phyloP scores from a whole-genome alignment of 345 rosid species.

The Fremontodendron californicum region DNA sequence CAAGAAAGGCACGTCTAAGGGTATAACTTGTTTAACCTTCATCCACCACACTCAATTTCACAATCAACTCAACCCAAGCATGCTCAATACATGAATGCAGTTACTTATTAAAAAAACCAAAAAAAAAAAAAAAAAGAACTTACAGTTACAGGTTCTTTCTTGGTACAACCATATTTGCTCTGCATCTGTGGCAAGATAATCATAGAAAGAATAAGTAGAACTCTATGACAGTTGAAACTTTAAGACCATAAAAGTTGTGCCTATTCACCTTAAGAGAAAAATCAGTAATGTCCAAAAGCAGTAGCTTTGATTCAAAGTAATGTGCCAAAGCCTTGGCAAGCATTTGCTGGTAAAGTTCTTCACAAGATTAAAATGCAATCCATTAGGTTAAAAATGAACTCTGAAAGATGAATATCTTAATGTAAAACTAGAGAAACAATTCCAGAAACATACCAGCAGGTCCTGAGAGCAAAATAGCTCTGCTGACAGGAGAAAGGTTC shows the following conservation, averaged over 20 bases:
- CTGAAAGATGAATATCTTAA: background rate
- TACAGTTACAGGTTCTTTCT: conserved; percentile 49
- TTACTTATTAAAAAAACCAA: background rate
- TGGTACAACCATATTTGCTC: conserved; percentile 73
- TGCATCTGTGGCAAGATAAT: conserved; percentile 58
- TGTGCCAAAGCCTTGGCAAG: conserved; percentile 90
- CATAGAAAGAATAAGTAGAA: conserved; percentile 18
- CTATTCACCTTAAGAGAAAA: conserved; percentile 74
- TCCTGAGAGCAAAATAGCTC: conserved; percentile 82
- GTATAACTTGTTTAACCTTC: conserved; percentile 4
- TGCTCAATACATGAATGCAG: background rate
- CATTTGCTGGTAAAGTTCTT: conserved; percentile 85
- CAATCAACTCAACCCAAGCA: background rate
- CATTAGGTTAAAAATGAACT: conserved; percentile 14
- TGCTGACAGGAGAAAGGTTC: conserved; percentile 90
- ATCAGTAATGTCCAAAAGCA: conserved; percentile 68
- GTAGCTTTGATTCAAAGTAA: conserved; percentile 71
- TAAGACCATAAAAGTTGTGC: background rate
- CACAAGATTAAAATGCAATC: conserved; percentile 20
- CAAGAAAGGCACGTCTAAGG: conserved; percentile 6
- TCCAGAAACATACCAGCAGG: conserved; percentile 62
- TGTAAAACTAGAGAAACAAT: background rate
- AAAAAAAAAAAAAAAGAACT: conserved; percentile 26
- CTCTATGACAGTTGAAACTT: background rate
- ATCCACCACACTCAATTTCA: background rate